Base-by-base conservation (phyloP, 2,329 filamentous ascomycete genomes). In the Arthrobotrys entomopaga region DNA sequence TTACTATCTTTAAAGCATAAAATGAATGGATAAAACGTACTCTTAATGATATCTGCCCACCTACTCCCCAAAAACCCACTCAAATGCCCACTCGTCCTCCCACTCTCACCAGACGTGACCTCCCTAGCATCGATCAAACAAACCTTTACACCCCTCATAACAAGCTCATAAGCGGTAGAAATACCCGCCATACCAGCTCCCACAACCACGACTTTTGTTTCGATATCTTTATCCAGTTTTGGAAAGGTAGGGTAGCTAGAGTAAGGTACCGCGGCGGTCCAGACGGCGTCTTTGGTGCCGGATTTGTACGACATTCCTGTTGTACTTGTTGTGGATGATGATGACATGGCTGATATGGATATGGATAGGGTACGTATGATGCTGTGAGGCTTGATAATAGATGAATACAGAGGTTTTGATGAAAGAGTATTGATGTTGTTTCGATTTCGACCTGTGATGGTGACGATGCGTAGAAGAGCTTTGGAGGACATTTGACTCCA, bases 111-210 rank as follows among this genome's bases (percentile, higher is more conserved):
- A 1, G 85, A 84, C 0, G 87, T 79, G 1, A 85, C 81, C n/a
- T 86, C 82, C 3, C 86, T 83, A 6, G 85, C 85, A 75, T 88
- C 86, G 10, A 87, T 80, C 76, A 88, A 80, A 1, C 84, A 81
- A 0, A 87, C 85, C 1, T 83, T 80, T 40, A 83, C 78, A 0
- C 86, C 85, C 15, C 84, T 83, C 4, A 75, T 82, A 22, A 87
- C 83, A 0, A 87, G 83, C 75, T 87, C 85, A 69, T 86, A 86
- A 1, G 85, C 84, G 6, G 81, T 81, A 0, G 84, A 84, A 49
- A 87, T 82, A 11, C 85, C 86, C 0, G 84, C 80, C 54, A 87
- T 87, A 16, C 86, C 85, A 2, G 84, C 82, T 3, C 86, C 86
- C 54, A 87, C 80, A 61, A 87, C 80, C 77, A 82, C 84, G 3